phyloP scores from a whole-genome alignment of 2,329 filamentous ascomycete species.

The Fusarium decemcellulare region DNA sequence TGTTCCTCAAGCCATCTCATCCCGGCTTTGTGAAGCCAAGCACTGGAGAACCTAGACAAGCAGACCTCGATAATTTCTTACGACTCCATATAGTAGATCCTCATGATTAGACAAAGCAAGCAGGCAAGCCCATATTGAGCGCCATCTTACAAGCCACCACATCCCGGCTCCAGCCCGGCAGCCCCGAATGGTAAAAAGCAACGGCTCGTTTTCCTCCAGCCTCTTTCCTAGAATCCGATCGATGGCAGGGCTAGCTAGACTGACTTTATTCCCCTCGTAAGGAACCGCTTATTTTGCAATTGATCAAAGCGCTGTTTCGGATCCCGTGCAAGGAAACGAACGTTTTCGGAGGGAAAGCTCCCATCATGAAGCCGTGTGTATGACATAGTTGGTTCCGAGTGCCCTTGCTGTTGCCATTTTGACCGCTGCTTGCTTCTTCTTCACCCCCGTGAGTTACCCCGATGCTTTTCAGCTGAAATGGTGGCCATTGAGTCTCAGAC shows the following conservation, averaged over 20 bases:
- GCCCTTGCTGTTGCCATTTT: neutral
- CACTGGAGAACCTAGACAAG: neutral
- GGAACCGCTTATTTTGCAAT: neutral
- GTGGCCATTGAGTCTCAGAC: neutral
- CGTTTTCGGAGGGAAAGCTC: neutral
- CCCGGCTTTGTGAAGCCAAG: neutral
- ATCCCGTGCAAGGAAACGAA: neutral
- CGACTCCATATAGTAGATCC: neutral
- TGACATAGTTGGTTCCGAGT: neutral
- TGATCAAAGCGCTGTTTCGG: constrained; percentile 9
- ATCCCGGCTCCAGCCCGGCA: constrained; percentile 8
- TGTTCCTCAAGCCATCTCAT: neutral
- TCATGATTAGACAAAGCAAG: too few species aligned
- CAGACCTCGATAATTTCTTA: neutral
- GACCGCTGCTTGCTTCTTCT: constrained; percentile 10
- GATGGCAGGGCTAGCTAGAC: neutral
- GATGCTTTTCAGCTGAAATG: constrained; percentile 7
- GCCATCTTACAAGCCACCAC: constrained; percentile 1
- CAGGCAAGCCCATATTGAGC: neutral
- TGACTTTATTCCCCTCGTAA: neutral
- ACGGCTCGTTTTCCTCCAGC: neutral
- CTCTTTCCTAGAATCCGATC: neutral
- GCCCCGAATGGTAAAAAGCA: constrained; percentile 9
- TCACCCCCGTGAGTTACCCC: neutral
- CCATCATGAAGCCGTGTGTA: neutral